Percentiles rank a stretch among this genome's conserved stretches.
phyloP scores from a whole-genome alignment of 495 filamentous ascomycete genomes.

The Tuber borchii region DNA sequence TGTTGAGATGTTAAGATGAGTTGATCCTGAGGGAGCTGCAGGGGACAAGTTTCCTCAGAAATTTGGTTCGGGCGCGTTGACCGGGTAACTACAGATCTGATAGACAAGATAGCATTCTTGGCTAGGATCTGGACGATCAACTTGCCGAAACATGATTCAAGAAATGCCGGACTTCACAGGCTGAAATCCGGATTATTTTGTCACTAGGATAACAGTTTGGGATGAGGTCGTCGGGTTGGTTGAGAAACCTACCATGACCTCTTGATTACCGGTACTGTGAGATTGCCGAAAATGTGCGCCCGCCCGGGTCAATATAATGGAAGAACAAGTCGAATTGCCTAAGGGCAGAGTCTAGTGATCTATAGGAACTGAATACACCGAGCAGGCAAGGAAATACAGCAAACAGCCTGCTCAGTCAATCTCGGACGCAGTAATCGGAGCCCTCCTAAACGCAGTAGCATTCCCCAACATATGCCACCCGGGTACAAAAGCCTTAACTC shows the following conservation, averaged over 20 bases:
- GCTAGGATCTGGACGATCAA: neutral
- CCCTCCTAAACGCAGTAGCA: slow-evolving; percentile 7
- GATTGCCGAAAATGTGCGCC: neutral
- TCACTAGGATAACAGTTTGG: neutral
- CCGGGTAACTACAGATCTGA: neutral
- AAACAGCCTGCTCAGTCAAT: neutral
- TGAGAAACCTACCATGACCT: neutral
- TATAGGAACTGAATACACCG: neutral
- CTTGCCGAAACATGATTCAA: neutral
- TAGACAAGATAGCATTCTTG: neutral
- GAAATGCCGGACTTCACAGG: neutral
- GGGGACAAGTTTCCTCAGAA: neutral
- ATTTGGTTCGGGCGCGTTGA: neutral
- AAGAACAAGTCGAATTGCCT: neutral
- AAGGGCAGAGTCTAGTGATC: neutral
- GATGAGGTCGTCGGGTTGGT: neutral
- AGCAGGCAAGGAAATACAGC: neutral
- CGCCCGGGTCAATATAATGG: neutral
- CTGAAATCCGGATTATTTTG: neutral
- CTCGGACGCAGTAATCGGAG: neutral
- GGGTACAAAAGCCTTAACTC: slow-evolving; percentile 82
- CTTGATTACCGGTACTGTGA: neutral
- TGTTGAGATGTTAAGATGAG: neutral
- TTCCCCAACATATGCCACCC: slow-evolving; percentile 56
- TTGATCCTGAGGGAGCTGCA: neutral